phyloP scores from a whole-genome alignment of 495 filamentous ascomycete species.

The Darksidea phi region DNA sequence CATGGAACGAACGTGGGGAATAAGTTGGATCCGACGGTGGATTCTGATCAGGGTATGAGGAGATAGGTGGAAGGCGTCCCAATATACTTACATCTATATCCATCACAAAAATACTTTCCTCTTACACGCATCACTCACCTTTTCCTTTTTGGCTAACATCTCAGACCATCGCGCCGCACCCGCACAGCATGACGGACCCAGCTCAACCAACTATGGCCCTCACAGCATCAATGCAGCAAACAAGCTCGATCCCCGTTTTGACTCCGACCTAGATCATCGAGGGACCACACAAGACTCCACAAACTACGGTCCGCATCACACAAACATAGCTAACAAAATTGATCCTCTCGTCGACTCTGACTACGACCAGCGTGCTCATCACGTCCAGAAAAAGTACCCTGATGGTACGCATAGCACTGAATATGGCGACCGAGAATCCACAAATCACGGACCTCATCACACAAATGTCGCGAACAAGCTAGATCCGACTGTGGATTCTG shows the following conservation, averaged over 20 bases:
- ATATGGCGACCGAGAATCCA: background rate
- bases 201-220: constrained; percentile 22
- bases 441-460: constrained; percentile 19
- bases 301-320: background rate
- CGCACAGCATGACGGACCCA: background rate
- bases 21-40: constrained; percentile 11
- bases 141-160: no score
- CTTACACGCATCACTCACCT: no score
- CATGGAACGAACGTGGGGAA: constrained; percentile 14
- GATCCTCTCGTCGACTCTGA: background rate
- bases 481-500: constrained; percentile 9
- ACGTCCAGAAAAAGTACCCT: no score
- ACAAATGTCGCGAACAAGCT: constrained; percentile 16
- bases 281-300: background rate
- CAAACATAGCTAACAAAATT: background rate
- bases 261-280: constrained; percentile 12
- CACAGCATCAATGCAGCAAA: constrained; percentile 19
- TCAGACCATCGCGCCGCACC: constrained; percentile 2
- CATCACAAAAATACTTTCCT: no score
- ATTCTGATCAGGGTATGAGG: constrained; percentile 8
- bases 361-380: background rate
- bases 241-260: constrained; percentile 11
- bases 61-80: no score
- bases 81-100: no score
- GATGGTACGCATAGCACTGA: no score